A percentile compares a stretch with the other conserved stretches of the same genome.
phyloP scores from a whole-genome alignment of 768 basidiomycete genomes.

The Melanogaster broomeanus region DNA sequence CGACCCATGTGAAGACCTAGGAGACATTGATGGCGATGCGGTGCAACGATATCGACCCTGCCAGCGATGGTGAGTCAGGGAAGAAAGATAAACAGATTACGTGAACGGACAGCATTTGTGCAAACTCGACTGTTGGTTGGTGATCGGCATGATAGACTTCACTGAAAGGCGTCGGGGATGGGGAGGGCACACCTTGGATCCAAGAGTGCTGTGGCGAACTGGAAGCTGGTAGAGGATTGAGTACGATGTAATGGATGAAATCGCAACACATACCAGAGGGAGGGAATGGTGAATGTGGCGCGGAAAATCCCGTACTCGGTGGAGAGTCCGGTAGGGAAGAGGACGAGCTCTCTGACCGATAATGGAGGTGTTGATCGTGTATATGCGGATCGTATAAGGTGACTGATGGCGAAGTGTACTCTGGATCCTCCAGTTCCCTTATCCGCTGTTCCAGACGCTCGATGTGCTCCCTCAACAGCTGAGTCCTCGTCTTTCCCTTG shows the following conservation, averaged over 20 bases:
- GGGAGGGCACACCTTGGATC: conserved; percentile 49
- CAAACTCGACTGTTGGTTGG: conserved; percentile 58
- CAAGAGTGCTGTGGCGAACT: conserved; percentile 56
- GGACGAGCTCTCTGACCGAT: conserved; percentile 48
- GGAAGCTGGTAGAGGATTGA: conserved; percentile 34
- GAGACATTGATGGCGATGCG: conserved; percentile 75
- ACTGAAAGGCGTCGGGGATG: conserved; percentile 55
- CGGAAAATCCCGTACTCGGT: conserved; percentile 49
- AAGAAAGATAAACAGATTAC: conserved; percentile 7
- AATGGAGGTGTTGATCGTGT: conserved; percentile 61
- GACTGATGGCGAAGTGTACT: conserved; percentile 67
- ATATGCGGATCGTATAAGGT: conserved; percentile 78
- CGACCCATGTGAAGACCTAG: conserved; percentile 69
- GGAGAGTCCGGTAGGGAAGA: conserved; percentile 55
- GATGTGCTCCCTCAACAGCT: conserved; percentile 77
- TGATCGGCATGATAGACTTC: conserved; percentile 48
- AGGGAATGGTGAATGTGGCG: conserved; percentile 60
- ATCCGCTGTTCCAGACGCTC: conserved; percentile 70
- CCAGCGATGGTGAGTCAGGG: conserved; percentile 9
- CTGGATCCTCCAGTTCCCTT: conserved; percentile 74
- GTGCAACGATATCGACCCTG: conserved; percentile 75
- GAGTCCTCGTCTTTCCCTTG: conserved; percentile 80
- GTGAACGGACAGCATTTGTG: conserved; percentile 60
- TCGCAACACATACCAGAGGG: conserved; percentile 45
- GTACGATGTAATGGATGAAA: not conserved